phyloP scores from a whole-genome alignment of 345 rosid genomes.

The thale cress (Arabidopsis thaliana) region TAIR10.1 NC_003070.9:1188501-1189000 shows the following conservation, averaged over 20 bases:
- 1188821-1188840: slow-evolving; percentile 21
- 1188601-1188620: neutral
- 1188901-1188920: too few relatives aligned
- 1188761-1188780: slow-evolving; percentile 13
- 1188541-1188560: neutral
- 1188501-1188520: slow-evolving; percentile 4
- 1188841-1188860: neutral
- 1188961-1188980: too few relatives aligned
- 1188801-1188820: neutral
- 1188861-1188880: too few relatives aligned
- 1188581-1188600: slow-evolving; percentile 10
- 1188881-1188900: too few relatives aligned
- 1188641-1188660: slow-evolving; percentile 41
- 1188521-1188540: slow-evolving; percentile 24
- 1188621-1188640: slow-evolving; percentile 24
- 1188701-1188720: neutral
- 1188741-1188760: too few relatives aligned
- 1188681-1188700: slow-evolving; percentile 14
- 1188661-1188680: slow-evolving; percentile 35
- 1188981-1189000: too few relatives aligned
- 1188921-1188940: too few relatives aligned
- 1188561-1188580: slow-evolving; percentile 27
- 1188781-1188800: slow-evolving; percentile 30
- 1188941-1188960: too few relatives aligned
- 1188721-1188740: slow-evolving; percentile 20